A percentile compares a stretch with the other conserved stretches of the same genome.
These are phyloP conservation scores for Mycosphaerella sp. DNA, from an alignment of 2,329 filamentous ascomycete genomes.

Conservation along the genomic window DNA sequence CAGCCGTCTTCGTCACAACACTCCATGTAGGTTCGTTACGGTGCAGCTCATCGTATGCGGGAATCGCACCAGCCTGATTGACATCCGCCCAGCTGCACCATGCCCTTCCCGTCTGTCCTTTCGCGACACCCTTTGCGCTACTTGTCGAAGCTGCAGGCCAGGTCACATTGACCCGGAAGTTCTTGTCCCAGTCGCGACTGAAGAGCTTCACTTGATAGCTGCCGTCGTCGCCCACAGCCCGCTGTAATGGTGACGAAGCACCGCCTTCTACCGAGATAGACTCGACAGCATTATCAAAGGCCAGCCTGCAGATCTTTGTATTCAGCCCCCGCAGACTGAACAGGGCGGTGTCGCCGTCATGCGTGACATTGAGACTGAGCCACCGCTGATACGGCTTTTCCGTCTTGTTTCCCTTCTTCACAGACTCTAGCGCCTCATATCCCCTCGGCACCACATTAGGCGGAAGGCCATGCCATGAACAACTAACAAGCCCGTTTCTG, in stretches of 20 bases:
- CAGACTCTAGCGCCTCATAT: conserved; percentile 9
- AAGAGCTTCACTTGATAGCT: conserved; percentile 68
- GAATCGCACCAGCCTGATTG: conserved; percentile 64
- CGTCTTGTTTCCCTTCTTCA: conserved; percentile 12
- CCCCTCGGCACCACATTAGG: conserved; percentile 54
- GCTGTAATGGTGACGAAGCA: conserved; percentile 19
- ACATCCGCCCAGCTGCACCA: conserved; percentile 84
- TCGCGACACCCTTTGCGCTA: conserved; percentile 19
- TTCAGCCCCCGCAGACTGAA: conserved; percentile 65
- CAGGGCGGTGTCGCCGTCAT: conserved; percentile 44
- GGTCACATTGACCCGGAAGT: conserved; percentile 68
- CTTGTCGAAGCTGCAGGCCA: conserved; percentile 44
- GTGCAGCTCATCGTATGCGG: conserved; percentile 72
- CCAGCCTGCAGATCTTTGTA: conserved; percentile 69
- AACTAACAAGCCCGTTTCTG: conserved; percentile 54
- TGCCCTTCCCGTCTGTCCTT: conserved; percentile 55
- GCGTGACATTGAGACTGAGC: conserved; percentile 59
- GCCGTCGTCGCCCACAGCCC: conserved; percentile 52
- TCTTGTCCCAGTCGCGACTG: conserved; percentile 69
- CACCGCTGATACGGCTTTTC: conserved; percentile 40
- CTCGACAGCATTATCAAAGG: conserved; percentile 62
- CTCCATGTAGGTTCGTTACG: conserved; percentile 76
- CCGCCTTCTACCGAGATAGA: conserved; percentile 55
- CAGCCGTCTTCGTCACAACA: conserved; percentile 64
- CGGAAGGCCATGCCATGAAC: conserved; percentile 62